These are phyloP conservation scores for Xylaria sp. DNA, from an alignment of 2,329 filamentous ascomycete genomes.

Conservation along the genomic window DNA sequence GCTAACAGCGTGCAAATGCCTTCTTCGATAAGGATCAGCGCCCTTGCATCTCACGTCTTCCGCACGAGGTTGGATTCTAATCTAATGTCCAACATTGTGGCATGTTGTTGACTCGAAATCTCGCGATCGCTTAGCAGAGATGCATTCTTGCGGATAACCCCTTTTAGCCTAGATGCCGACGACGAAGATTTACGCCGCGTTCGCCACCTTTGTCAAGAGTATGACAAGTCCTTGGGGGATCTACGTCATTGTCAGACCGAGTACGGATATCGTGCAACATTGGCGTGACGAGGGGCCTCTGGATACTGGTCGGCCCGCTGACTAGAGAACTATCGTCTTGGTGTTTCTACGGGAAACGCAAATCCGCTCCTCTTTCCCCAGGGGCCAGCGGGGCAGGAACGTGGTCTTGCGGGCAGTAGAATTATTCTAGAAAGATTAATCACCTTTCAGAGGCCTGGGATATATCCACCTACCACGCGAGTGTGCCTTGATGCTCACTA, in stretches of 20 bases:
- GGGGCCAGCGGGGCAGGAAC: constrained; percentile 13
- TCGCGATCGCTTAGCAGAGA: background rate
- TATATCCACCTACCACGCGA: constrained; percentile 22
- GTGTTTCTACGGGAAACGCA: background rate
- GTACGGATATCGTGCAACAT: background rate
- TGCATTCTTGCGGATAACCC: background rate
- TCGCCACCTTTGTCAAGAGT: background rate
- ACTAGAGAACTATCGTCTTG: constrained; percentile 4
- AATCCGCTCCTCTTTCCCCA: constrained; percentile 9
- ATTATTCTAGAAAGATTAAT: constrained; percentile 14
- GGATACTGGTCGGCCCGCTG: background rate
- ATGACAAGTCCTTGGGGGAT: background rate
- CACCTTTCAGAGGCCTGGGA: background rate
- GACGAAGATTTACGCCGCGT: background rate
- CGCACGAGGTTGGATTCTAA: constrained; percentile 4
- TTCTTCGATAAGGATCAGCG: background rate
- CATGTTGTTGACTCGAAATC: constrained; percentile 9
- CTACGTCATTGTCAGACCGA: background rate
- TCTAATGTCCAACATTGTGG: background rate
- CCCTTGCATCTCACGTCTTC: background rate
- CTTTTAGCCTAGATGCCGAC: background rate
- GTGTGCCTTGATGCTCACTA: constrained; percentile 13
- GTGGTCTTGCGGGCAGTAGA: background rate
- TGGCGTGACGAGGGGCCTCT: background rate
- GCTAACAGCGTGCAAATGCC: background rate